A percentile compares a stretch with the other conserved stretches of the same genome.
Conservation (phyloP, 257 asterid genomes). For the Eucommia ulmoides region DNA sequence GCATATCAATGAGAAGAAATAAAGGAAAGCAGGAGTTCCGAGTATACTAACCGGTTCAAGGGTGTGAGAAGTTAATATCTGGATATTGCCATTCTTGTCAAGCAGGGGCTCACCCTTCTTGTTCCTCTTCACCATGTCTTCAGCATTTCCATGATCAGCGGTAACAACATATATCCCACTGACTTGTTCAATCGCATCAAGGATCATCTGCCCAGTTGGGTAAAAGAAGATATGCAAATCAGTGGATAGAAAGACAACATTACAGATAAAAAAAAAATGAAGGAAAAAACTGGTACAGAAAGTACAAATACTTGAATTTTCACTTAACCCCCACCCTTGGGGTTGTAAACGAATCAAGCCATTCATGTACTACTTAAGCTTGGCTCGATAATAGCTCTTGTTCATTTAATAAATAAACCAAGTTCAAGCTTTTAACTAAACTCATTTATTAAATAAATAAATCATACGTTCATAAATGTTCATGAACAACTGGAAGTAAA, state of each 20-base stretch:
- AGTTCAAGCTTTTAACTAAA: no score
- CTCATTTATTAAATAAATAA: no score
- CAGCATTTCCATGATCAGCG: constrained; percentile 98
- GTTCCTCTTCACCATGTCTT: constrained; percentile 97
- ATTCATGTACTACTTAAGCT: background rate
- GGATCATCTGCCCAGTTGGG: constrained; percentile 45
- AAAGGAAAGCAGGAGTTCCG: background rate
- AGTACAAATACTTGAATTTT: background rate
- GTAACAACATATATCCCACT: constrained; percentile 92
- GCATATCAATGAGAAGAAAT: no score
- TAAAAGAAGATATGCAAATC: background rate
- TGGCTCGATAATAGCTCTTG: background rate
- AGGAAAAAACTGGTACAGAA: background rate
- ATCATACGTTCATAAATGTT: no score
- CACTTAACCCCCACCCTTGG: background rate
- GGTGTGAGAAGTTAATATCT: constrained; percentile 89
- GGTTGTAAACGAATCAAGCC: background rate
- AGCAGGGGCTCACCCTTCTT: constrained; percentile 90
- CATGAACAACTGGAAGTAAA: no score
- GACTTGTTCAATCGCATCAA: constrained; percentile 84
- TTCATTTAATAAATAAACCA: no score
- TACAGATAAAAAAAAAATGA: background rate
- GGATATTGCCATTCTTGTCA: constrained; percentile 80
- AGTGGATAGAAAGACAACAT: background rate
- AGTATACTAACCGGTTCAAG: constrained; percentile 64